Base-by-base conservation (phyloP, 2,329 filamentous ascomycete species). In the Samsoniella hepiali region DNA sequence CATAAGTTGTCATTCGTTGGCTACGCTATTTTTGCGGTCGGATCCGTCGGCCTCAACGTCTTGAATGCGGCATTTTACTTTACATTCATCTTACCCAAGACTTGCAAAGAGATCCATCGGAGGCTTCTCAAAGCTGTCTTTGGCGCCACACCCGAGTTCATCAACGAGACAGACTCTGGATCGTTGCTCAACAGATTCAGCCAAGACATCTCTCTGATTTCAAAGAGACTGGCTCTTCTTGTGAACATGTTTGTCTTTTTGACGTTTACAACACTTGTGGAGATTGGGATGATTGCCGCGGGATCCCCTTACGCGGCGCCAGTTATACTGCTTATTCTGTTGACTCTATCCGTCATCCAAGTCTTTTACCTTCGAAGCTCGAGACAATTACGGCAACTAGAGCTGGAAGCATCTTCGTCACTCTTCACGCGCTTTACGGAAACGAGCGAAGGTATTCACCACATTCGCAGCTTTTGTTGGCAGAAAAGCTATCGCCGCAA, bases 311-410 rank as follows among this genome's bases (percentile, higher is more conserved):
- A 63, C 22, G 6, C 36, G 1, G 36, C 29, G 1, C 51, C 80
- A 2, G 75, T 75, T 0, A 73, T 84, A n/a, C 81, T 82, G 0
- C 59, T 77, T 8, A 17, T 57, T 0, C 1, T 64, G 3, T 13
- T 64, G 15, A 59, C 60, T 9, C 29, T 70, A 1, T 69, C 55
- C 49, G 11, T 65, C 3, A 40, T 71, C 13, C 69, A 71, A 22
- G 63, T 66, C 3, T 67, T 65, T 32, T 68, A 68, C 22, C 75
- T 86, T 1, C 76, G 79, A 5, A 85, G 82, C 1, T 84, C 83
- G 0, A 78, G 83, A 0, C 84, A 85, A 65, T 72, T 87, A 2
- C 79, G 82, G 32, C 75, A 81, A 15, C 69, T 86, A 27, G 83
- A 85, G 56, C 73, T 86, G 1, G 81, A 86, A 66, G 77, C 82